Evolutionary conservation across 75 land plant genomes (phyloP).

Genomic region (Larix kaempferi): DNA sequence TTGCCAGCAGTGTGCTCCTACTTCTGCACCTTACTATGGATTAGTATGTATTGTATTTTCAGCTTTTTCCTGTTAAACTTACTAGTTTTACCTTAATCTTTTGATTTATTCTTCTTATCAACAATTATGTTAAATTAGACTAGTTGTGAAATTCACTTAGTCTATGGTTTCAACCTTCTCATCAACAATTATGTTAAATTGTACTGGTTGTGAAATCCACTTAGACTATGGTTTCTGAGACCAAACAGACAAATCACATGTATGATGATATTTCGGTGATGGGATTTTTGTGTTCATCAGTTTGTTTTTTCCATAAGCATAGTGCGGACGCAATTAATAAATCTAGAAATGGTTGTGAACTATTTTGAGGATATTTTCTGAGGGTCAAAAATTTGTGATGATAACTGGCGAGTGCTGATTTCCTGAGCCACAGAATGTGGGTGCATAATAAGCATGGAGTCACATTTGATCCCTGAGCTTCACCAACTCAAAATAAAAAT

Average conservation of each 20-base stretch:
- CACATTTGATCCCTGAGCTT: too few species aligned
- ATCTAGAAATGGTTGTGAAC: too few species aligned
- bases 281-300: neutral
- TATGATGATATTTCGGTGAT: neutral
- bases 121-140: neutral
- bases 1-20: constrained; percentile 65
- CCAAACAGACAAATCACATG: constrained; percentile 1
- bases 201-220: neutral
- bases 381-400: too few species aligned
- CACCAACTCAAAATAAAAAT: too few species aligned
- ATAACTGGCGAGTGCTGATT: too few species aligned
- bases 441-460: too few species aligned
- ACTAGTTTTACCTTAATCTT: neutral
- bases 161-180: neutral
- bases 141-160: neutral
- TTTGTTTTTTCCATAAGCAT: too few species aligned
- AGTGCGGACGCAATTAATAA: too few species aligned
- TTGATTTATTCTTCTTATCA: neutral
- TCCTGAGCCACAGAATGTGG: too few species aligned
- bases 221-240: neutral
- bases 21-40: constrained; percentile 18
- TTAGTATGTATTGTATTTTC: constrained; percentile 22
- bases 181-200: neutral
- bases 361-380: too few species aligned
- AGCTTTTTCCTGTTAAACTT: neutral